Evolutionary conservation across 2,329 filamentous ascomycete species (phyloP).

Genomic region (Botrytis pseudocinerea): DNA sequence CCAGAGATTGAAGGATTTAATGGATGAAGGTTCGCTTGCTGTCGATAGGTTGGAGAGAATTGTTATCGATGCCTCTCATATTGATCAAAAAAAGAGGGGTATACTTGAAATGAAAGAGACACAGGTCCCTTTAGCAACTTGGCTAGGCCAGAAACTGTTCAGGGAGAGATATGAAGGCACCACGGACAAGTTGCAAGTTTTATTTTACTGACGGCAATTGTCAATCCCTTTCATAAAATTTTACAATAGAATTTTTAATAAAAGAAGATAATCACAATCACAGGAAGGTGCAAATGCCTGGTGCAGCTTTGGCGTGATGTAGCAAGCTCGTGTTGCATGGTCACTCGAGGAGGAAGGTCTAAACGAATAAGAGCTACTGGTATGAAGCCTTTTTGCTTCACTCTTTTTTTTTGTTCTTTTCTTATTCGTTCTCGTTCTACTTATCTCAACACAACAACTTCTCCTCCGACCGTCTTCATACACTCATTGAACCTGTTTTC

Average conservation of each 20-base stretch:
- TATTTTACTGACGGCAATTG: slow-evolving; percentile 58
- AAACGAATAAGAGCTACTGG: background rate
- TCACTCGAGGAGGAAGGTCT: background rate
- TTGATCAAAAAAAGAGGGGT: slow-evolving; percentile 91
- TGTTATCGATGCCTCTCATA: slow-evolving; percentile 86
- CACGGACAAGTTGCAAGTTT: slow-evolving; percentile 56
- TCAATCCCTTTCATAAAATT: background rate
- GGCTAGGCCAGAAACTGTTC: slow-evolving; percentile 71
- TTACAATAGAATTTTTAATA: background rate
- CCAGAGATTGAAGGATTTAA: slow-evolving; percentile 74
- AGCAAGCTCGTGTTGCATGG: background rate
- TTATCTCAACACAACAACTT: background rate
- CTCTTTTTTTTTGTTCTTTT: background rate
- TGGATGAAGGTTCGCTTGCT: slow-evolving; percentile 76
- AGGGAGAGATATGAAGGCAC: slow-evolving; percentile 64
- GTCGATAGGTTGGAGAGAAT: slow-evolving; percentile 72
- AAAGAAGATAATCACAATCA: background rate
- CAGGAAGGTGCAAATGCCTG: slow-evolving; percentile 8
- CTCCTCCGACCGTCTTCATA: background rate
- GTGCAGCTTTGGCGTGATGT: slow-evolving; percentile 4
- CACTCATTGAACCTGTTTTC: background rate
- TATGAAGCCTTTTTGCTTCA: background rate
- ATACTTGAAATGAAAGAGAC: slow-evolving; percentile 96
- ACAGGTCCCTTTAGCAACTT: slow-evolving; percentile 73
- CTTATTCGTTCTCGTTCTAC: background rate